Base-by-base conservation (phyloP, 129 eudicot species). In the Arctium lappa region DNA sequence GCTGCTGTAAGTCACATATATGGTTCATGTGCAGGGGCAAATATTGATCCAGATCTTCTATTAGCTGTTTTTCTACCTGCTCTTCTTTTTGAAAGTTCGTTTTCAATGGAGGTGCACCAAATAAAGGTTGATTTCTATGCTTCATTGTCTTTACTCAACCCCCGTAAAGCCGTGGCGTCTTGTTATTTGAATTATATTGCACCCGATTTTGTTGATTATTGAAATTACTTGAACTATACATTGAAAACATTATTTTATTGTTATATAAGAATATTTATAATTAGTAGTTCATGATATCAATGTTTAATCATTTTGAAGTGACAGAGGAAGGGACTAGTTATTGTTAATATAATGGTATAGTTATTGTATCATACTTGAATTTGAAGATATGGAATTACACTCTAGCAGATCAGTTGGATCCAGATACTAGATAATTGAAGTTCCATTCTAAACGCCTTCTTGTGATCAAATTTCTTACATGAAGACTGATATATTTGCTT, bases 61-160 rank as follows among this genome's bases (percentile, higher is more conserved):
- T 81, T 93, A 88, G 94, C 94, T 74, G 97, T 95, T 71, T 95
- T 92, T 87, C 99, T 95, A 29, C 99, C 97, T 9, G 93, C 93
- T 15, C 97, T 95, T 91, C 93, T 95, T 56, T 95, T 95, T 75
- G 98, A 95, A 81, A 95, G 97, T 86, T 86, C 97, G 34, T 95
- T 95, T 88, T 89, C 97, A 72, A 92, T 95, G 98, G 98, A 95
- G 83, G 90, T 92, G 68, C 97, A 92, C 84, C 98, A 95, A 88
- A 89, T 95, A 79, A 95, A 95, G 97, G 98, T 94, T 75, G 16
- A 34, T 71, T 42, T 71, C 65, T 44, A 75, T 66, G 36, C 76
- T 80, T 29, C 44, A 10, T 31, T 42, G 12, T 48, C 66, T 16
- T 22, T 69, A 62, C 22, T 60, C 68, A 16, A 60, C 68, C 68